Evolutionary conservation across 176 grass and related monocot species (phyloP), one percentile per base, ranked within the genome.

Genomic region (Saccharum officinarum): DNA sequence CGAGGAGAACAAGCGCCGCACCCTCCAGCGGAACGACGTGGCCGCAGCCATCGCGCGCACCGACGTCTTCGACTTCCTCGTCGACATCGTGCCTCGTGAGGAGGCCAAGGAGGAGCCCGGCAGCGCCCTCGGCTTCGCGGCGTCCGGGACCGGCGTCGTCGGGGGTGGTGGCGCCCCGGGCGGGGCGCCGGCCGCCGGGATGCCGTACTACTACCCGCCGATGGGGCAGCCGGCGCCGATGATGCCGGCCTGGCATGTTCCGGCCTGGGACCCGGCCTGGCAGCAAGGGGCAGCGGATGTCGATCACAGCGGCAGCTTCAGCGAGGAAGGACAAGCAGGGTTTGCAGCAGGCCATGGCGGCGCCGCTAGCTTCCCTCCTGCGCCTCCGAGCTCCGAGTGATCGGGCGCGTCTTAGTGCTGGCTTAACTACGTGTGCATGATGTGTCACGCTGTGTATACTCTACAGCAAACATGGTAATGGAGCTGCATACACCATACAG

Each of bases 61-160:
- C 36, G 96, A 98, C 47, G 96, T 98, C 13, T 98, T 98, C 71
- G 96, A 98, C 85, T 98, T 98, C 91, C 92, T 98, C 80, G 90
- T 95, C 10, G 96, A 98, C 69, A 94, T 98, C 68, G 93, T 98
- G 73, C 93, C 93, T 10, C 82, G 92, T 4, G 95, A 98, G 85
- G 92, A 95, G 82, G 87, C 86, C 42, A 92, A 86, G 76, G 92
- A 95, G 84, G 92, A 95, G 85, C 86, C 90, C 22, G 92, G 89
- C 10, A 84, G 87, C 68, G 80, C 84, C 0, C 83, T 94, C 39
- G 92, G 90, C 20, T 94, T 92, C 71, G 86, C 80, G 4, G 77
- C 84, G 37, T 84, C 90, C 13, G 81, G 76, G 45, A 6, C 33
- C 5, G 63, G 26, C 9, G 60, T 37, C 40, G 44, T 31, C 6